phyloP scores from a whole-genome alignment of 169 alveolate genomes.

The Plasmodium inui region DNA sequence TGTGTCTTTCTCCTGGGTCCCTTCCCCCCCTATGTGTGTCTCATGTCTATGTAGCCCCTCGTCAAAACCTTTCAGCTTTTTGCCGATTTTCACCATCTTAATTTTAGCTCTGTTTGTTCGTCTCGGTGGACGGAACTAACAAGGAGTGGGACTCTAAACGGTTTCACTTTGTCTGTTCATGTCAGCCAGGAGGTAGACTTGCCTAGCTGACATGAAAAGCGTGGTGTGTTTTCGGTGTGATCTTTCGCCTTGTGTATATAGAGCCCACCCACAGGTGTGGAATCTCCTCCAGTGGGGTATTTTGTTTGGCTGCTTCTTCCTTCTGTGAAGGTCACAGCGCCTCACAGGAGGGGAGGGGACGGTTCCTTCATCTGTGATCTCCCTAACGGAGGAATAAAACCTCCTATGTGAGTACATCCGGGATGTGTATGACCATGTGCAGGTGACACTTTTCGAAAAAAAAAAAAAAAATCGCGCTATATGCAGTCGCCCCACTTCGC shows the following conservation, averaged over 20 bases:
- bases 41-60: slow-evolving; percentile 23
- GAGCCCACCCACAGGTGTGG: neutral
- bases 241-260: neutral
- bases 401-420: neutral
- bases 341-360: neutral
- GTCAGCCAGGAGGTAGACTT: neutral
- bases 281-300: neutral
- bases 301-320: neutral
- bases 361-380: neutral
- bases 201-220: neutral
- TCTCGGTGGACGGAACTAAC: neutral
- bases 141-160: neutral
- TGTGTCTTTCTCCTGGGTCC: neutral
- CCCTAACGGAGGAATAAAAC: neutral
- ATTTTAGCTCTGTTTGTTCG: neutral
- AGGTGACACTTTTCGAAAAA: neutral
- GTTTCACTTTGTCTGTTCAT: neutral
- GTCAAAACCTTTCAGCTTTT: slow-evolving; percentile 46
- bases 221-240: neutral
- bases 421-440: neutral
- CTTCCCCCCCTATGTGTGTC: slow-evolving; percentile 19
- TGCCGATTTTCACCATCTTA: slow-evolving; percentile 54
- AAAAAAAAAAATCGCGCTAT: neutral
- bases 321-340: neutral
- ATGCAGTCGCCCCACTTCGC: neutral